Base-by-base conservation (phyloP, 73 alveolate genomes). In the Paramecium bursaria region DNA sequence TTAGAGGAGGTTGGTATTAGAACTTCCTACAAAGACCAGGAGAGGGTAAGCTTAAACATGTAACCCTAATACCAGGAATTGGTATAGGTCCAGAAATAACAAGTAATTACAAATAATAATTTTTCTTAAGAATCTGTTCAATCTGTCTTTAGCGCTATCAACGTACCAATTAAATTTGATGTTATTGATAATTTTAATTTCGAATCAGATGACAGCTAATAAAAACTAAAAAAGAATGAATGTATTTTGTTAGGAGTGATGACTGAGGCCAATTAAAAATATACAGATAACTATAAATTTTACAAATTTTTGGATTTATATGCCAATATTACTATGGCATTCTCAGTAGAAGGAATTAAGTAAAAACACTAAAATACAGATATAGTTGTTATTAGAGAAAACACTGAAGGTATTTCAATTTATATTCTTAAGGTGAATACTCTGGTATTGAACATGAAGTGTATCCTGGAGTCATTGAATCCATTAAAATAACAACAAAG, bases 391-490 rank as follows among this genome's bases (percentile, higher is more conserved):
- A 88, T 91, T 35, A 87, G 96, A 87, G 96, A 91, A 85, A 91
- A 91, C 47, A 79, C 85, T 11, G 89, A 79, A 79, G 89, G 82
- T 67, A 33, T 35, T 11, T 11, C 44, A 42, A 39, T 3, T n/a
- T n/a, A 67, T 2, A 39, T 50, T 17, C 47, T 3, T 67, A 51
- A 61, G 94, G 96, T 50, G 96, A 91, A 75, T 91, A 88, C 85
- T 52, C 94, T 22, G 90, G 94, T 19, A 86, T 91, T 29, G 96
- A 91, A 73, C 96, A 91, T 44, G 96, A 91, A 55, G 94, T 91
- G 6, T 57, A 73, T 48, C 94, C 96, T 15, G 96, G 96, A 27
- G 96, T 91, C 1, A 74, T 91, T 31, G 94, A 91, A 86, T 76
- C 92, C 27, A 87, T 91, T 42, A 91, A 91, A 74, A 87, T 89